These are phyloP conservation scores for Chalara sp. DNA, from an alignment of 2,329 filamentous ascomycete genomes.

Conservation along the genomic window DNA sequence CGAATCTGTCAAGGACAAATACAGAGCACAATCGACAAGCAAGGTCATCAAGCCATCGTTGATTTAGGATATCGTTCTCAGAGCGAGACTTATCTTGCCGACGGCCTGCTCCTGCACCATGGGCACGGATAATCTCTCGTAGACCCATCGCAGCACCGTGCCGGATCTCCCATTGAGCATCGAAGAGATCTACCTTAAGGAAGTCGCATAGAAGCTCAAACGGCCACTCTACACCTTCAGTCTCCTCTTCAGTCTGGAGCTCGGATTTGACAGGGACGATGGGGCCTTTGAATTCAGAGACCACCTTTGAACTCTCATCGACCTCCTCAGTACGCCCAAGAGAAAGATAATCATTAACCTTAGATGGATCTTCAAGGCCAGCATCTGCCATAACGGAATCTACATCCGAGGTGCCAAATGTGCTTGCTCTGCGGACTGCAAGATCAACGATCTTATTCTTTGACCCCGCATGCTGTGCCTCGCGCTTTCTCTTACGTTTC, in stretches of 20 bases:
- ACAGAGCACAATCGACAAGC: slow-evolving; percentile 94
- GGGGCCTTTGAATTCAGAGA: slow-evolving; percentile 91
- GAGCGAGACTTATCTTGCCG: slow-evolving; percentile 58
- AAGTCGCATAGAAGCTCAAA: slow-evolving; percentile 93
- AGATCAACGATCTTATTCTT: slow-evolving; percentile 89
- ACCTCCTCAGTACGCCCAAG: slow-evolving; percentile 70
- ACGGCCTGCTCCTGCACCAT: slow-evolving; percentile 82
- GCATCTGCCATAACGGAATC: slow-evolving; percentile 44
- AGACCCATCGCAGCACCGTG: slow-evolving; percentile 95
- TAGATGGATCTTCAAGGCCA: slow-evolving; percentile 59
- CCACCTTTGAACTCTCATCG: slow-evolving; percentile 86
- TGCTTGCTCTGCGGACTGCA: slow-evolving; percentile 47
- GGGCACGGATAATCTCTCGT: slow-evolving; percentile 84
- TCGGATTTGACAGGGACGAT: slow-evolving; percentile 77
- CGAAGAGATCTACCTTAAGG: slow-evolving; percentile 87
- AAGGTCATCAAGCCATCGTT: slow-evolving; percentile 85
- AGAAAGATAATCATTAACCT: slow-evolving; percentile 79
- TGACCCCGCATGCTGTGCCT: slow-evolving; percentile 80
- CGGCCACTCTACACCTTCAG: slow-evolving; percentile 83
- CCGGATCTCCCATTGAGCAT: slow-evolving; percentile 88
- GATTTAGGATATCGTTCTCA: slow-evolving; percentile 76
- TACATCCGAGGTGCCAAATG: slow-evolving; percentile 11
- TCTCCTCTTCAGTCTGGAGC: slow-evolving; percentile 68
- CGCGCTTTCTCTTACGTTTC: slow-evolving; percentile 88
- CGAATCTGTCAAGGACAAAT: slow-evolving; percentile 95